These are phyloP conservation scores for Wickerhamiella dianesei DNA, from an alignment of 805 yeast genomes.

Conservation along the genomic window DNA sequence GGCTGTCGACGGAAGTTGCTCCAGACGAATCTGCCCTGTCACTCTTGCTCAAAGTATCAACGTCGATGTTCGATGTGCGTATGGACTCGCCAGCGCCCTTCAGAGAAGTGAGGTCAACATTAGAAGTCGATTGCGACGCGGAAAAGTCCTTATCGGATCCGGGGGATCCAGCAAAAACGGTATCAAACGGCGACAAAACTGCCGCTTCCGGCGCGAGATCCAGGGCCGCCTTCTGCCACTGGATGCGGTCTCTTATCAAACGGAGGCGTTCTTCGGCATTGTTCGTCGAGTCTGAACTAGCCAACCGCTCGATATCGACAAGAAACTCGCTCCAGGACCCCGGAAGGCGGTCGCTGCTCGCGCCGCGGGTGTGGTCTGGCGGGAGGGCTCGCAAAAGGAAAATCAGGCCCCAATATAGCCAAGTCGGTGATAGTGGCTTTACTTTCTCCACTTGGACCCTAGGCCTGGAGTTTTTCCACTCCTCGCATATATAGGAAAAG, in stretches of 20 bases:
- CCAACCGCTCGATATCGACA: neutral
- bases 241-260: neutral
- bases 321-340: neutral
- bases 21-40: neutral
- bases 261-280: neutral
- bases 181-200: neutral
- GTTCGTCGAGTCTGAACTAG: neutral
- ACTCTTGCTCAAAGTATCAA: constrained; percentile 2
- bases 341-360: neutral
- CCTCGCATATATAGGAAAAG: neutral
- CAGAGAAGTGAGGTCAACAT: constrained; percentile 1
- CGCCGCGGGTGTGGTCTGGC: neutral
- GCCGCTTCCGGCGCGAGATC: neutral
- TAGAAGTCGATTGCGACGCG: neutral
- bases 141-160: neutral
- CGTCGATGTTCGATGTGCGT: constrained; percentile 4
- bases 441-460: neutral
- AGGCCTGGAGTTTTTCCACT: neutral
- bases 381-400: neutral
- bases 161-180: neutral
- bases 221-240: neutral
- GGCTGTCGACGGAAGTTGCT: neutral
- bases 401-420: neutral
- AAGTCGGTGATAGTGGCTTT: no score
- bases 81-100: constrained; percentile 1